Evolutionary conservation across 2,329 filamentous ascomycete genomes (phyloP), one percentile per base, ranked within the genome.

Genomic region (Beauveria australis): DNA sequence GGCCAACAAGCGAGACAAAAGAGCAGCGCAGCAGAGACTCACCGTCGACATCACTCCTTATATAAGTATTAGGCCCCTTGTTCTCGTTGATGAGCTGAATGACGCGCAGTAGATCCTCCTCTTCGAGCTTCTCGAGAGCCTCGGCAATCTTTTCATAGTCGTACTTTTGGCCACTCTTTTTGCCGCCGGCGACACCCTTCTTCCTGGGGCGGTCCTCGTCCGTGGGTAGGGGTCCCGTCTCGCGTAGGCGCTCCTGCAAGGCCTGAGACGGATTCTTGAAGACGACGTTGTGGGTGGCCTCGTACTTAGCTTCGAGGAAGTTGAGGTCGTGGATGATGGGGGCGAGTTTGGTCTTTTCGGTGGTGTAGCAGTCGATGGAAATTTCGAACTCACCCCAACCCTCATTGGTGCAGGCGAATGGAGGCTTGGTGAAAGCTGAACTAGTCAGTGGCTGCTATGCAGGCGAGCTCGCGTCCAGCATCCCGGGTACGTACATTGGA

Each of bases 301-400:
- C 92, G 74, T 99, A 99, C 64, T 83, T 83, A 63, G 87, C 81
- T 66, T 87, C 82, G 67, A 85, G 82, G 75, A 99, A 99, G 80
- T 97, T 97, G 63, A 99, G 82, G 71, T 99, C 94, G 74, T 99
- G 94, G 55, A 81, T 77, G 65, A 99, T 81, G 63, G 72, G 73
- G 16, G 83, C 80, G 70, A 91, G 84, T 70, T 96, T 93, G 61
- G 88, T 88, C 80, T 97, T 97, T 75, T 94, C 91, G 33, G 89
- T 86, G 48, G 89, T 89, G 70, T 87, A 89, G 67, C 95, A 82
- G 64, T 89, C 85, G 69, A 97, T 94, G 53, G 80, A 81, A 86
- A 99, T 93, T 72, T 97, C 94, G 73, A 99, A 99, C 77, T 97
- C 94, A 70, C 94, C 94, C 94, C 94, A 99, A 67, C 94, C 94